Evolutionary conservation across 78 protist species (phyloP).

Genomic region (Anaeramoeba ignava): DNA sequence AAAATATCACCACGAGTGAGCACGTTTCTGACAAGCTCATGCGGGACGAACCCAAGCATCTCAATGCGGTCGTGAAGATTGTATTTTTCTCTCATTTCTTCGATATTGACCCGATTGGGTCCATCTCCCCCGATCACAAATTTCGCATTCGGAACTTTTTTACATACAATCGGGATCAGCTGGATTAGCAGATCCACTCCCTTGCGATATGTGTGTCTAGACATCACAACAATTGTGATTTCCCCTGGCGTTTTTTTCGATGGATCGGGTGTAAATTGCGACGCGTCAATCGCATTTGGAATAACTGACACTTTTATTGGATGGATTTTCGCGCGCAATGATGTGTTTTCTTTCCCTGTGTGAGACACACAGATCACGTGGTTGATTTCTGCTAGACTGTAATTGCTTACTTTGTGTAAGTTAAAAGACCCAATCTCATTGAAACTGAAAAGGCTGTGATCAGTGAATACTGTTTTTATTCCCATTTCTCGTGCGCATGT

Average conservation of each 20-base stretch:
- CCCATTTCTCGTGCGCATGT: slow-evolving; percentile 75
- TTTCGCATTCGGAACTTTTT: slow-evolving; percentile 36
- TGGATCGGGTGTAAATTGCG: slow-evolving; percentile 62
- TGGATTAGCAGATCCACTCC: slow-evolving; percentile 59
- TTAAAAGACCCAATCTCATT: slow-evolving; percentile 56
- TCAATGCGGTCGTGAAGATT: slow-evolving; percentile 69
- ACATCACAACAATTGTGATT: slow-evolving; percentile 67
- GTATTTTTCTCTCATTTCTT: slow-evolving; percentile 75
- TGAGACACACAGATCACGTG: slow-evolving; percentile 87
- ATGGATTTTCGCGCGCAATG: slow-evolving; percentile 59
- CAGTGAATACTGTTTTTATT: slow-evolving; percentile 64
- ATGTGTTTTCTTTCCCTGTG: slow-evolving; percentile 80
- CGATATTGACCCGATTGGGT: slow-evolving; percentile 48
- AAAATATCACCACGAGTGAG: slow-evolving; percentile 82
- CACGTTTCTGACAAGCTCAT: slow-evolving; percentile 54
- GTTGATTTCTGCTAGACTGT: slow-evolving; percentile 46
- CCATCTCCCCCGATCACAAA: slow-evolving; percentile 89
- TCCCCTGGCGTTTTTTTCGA: slow-evolving; percentile 20
- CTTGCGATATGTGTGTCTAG: slow-evolving; percentile 84
- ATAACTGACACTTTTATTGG: slow-evolving; percentile 82
- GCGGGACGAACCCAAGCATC: slow-evolving; percentile 69
- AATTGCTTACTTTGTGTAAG: slow-evolving; percentile 57
- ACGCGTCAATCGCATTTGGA: slow-evolving; percentile 84
- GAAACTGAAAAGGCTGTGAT: slow-evolving; percentile 92
- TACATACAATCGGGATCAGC: slow-evolving; percentile 39